Evolutionary conservation across 192 early-diverging fungal genomes (phyloP).

Genomic region (Helicostylum pulchrum): DNA sequence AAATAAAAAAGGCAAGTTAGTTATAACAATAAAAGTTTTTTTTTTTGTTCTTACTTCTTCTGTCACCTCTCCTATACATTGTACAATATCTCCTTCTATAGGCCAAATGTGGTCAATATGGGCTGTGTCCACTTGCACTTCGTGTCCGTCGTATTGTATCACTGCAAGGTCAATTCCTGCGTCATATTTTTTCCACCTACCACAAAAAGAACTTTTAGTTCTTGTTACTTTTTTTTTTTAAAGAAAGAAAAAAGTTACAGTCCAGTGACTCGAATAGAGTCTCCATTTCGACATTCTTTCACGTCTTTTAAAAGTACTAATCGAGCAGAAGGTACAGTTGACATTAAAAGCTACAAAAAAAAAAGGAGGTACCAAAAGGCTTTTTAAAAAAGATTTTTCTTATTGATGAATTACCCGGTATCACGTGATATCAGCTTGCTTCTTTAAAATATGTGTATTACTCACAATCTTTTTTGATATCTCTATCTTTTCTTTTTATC

Average conservation of each 20-base stretch:
- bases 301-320: neutral
- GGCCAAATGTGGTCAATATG: neutral
- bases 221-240: too few species aligned
- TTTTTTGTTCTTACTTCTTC: too few species aligned
- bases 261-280: constrained; percentile 4
- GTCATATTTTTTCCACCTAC: constrained; percentile 2
- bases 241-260: neutral
- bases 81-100: neutral
- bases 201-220: too few species aligned
- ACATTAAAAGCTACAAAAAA: neutral
- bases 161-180: neutral
- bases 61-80: constrained; percentile 12
- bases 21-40: neutral
- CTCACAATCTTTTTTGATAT: neutral
- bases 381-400: neutral
- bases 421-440: too few species aligned
- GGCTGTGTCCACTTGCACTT: neutral
- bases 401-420: too few species aligned
- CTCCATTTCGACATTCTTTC: neutral
- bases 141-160: neutral
- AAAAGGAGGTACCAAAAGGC: neutral
- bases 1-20: neutral
- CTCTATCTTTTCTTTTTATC: constrained; percentile 19
- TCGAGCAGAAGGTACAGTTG: neutral
- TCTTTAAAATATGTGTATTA: neutral